phyloP scores from a whole-genome alignment of 148 eudicot species.

The Rhododendron griersonianum region DNA sequence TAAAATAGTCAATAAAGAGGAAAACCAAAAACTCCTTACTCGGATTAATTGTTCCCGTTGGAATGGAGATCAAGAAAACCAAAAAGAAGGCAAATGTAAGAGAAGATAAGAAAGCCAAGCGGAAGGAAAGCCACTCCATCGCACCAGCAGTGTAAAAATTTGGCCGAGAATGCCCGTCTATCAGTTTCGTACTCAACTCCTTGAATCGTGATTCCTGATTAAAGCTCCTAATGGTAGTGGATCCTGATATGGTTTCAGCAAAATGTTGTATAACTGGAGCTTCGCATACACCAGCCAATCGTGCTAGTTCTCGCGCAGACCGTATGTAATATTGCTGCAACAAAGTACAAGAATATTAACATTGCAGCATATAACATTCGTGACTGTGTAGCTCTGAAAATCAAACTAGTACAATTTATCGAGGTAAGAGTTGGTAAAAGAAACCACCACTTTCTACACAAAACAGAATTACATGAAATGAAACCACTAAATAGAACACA shows the following conservation, averaged over 20 bases:
- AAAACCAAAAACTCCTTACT: constrained; percentile 20
- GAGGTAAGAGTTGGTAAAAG: background rate
- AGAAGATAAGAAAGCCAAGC: constrained; percentile 45
- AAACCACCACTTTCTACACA: background rate
- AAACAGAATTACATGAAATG: too few species aligned
- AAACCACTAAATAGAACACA: too few species aligned
- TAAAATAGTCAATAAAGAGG: background rate
- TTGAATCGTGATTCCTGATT: constrained; percentile 46
- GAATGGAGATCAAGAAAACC: constrained; percentile 51
- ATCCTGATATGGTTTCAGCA: constrained; percentile 59
- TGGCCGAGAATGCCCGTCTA: constrained; percentile 37
- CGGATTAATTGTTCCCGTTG: constrained; percentile 39
- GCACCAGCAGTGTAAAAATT: constrained; percentile 36
- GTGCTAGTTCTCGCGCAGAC: constrained; percentile 1
- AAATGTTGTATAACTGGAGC: constrained; percentile 64
- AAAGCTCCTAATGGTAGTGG: constrained; percentile 53
- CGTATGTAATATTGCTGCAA: too few species aligned
- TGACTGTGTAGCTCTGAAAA: too few species aligned
- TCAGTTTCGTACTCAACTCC: constrained; percentile 23
- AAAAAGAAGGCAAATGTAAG: constrained; percentile 44
- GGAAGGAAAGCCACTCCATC: constrained; percentile 54
- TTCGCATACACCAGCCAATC: constrained; percentile 47
- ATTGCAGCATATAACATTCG: too few species aligned
- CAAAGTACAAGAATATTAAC: too few species aligned
- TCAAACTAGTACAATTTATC: background rate